Evolutionary conservation across 225 moss, liverwort and hornwort genomes (phyloP), one percentile per base, ranked within the genome.

Genomic region (Pseudisothecium myosuroides): DNA sequence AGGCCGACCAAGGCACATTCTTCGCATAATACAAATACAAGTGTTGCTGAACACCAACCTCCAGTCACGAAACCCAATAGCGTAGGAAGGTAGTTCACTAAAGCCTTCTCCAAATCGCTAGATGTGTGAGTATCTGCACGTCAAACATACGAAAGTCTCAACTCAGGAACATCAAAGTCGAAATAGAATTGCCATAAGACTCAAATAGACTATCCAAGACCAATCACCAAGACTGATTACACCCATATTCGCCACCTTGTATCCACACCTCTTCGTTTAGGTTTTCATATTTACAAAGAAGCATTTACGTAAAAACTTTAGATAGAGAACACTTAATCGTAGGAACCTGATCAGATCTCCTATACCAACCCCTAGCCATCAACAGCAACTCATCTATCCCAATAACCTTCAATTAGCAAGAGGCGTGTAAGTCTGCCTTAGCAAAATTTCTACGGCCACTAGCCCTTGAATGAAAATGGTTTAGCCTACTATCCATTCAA

Each of bases 31-130:
- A 54, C 31, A 43, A 43, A 39, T 52, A 37, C 49, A 22, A 81
- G 13, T 14, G 36, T 27, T 76, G n/a, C 68, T 84, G 58, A 19
- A 71, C 60, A 89, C 91, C 55, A 83, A 95, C 90, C 95, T 94
- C 92, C 90, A 81, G 84, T 89, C 14, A 93, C 89, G 7, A 95
- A 92, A 69, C 95, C 95, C 89, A 95, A 68, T 2, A 95, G 87
- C 59, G 83, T 79, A 49, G 95, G 94, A 89, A 95, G 87, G 56
- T 95, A 95, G 21, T 90, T 81, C 32, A 90, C 87, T 37, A 95
- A 76, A 8, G 94, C 89, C 89, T 89, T 90, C 27, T 94, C 90
- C 87, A 93, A 90, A 86, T 93, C 93, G n/a, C 32, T 22, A 29
- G 50, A n/a, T 39, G 65, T 66, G 47, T 85, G 17, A 76, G 36